A percentile compares a stretch with the other conserved stretches of the same genome.
These are phyloP conservation scores for Boletus bicolor DNA, from an alignment of 768 basidiomycete species.

Conservation along the genomic window DNA sequence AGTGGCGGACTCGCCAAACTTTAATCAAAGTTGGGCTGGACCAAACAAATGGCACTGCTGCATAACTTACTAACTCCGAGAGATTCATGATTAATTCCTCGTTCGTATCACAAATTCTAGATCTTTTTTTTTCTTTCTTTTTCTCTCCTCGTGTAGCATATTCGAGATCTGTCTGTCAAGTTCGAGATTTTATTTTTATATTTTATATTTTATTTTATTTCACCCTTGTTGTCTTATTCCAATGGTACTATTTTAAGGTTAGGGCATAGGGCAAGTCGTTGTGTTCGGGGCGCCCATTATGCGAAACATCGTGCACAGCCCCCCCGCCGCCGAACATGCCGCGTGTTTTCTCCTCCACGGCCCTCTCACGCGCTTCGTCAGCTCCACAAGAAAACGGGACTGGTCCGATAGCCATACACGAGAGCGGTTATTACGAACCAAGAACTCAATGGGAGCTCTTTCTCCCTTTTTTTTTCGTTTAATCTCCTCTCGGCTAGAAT, in stretches of 20 bases:
- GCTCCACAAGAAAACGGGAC: background rate
- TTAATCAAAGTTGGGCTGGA: slow-evolving; percentile 25
- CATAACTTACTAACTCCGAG: slow-evolving; percentile 11
- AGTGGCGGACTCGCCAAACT: slow-evolving; percentile 27
- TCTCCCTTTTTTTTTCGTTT: background rate
- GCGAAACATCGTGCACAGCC: slow-evolving; percentile 8
- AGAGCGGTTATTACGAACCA: slow-evolving; percentile 6
- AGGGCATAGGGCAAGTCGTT: slow-evolving; percentile 26
- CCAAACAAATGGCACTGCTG: slow-evolving; percentile 33
- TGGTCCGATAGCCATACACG: background rate
- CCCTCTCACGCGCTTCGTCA: background rate
- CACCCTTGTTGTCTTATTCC: background rate
- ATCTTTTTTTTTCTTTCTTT: background rate
- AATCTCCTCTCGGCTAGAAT: slow-evolving; percentile 16
- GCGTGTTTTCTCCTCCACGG: slow-evolving; percentile 18
- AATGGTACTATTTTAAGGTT: slow-evolving; percentile 23
- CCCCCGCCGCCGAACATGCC: slow-evolving; percentile 10
- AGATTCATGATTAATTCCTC: slow-evolving; percentile 1
- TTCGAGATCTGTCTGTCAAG: slow-evolving; percentile 11
- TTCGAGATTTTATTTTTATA: background rate
- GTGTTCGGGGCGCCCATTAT: background rate
- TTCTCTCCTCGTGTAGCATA: slow-evolving; percentile 3
- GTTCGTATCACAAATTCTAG: slow-evolving; percentile 9
- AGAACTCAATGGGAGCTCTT: background rate
- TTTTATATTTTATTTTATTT: background rate